phyloP scores from a whole-genome alignment of 192 early-diverging fungal genomes.

The Gorgonomyces haynaldii region DNA sequence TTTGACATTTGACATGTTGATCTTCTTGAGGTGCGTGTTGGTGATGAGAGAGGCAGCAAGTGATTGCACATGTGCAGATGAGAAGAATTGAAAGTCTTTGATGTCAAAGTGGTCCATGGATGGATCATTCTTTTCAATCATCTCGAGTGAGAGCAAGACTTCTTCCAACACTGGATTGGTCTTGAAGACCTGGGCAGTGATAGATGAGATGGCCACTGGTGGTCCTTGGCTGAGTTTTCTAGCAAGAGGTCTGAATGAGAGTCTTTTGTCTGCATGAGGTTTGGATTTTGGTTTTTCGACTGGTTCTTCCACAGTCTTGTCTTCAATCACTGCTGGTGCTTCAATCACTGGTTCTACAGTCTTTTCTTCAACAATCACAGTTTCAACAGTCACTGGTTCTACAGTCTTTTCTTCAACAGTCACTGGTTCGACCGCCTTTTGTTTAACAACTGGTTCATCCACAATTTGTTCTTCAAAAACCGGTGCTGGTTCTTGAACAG shows the following conservation, averaged over 20 bases:
- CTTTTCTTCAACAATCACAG: slow-evolving; percentile 4
- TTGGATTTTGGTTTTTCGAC: background rate
- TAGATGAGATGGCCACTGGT: slow-evolving; percentile 17
- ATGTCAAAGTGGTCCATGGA: slow-evolving; percentile 26
- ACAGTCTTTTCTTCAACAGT: slow-evolving; percentile 3
- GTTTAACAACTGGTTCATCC: background rate
- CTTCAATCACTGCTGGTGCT: background rate
- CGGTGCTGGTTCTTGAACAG: background rate
- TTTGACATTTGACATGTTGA: slow-evolving; percentile 19
- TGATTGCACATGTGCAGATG: slow-evolving; percentile 18
- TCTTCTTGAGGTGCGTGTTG: slow-evolving; percentile 28
- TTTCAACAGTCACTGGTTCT: background rate
- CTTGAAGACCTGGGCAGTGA: slow-evolving; percentile 24
- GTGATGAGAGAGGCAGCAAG: slow-evolving; percentile 16
- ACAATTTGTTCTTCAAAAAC: background rate
- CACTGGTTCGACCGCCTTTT: background rate
- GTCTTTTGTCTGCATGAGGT: background rate
- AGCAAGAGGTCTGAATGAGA: slow-evolving; percentile 12
- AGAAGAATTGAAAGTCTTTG: slow-evolving; percentile 31
- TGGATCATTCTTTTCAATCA: slow-evolving; percentile 27
- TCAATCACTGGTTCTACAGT: slow-evolving; percentile 2
- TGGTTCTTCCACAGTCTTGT: background rate
- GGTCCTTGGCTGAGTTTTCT: slow-evolving; percentile 22
- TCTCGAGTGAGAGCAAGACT: slow-evolving; percentile 24
- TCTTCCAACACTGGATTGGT: slow-evolving; percentile 44